These are phyloP conservation scores for Furcasterigmium sp. DNA, from an alignment of 2,329 filamentous ascomycete species.

Conservation along the genomic window DNA sequence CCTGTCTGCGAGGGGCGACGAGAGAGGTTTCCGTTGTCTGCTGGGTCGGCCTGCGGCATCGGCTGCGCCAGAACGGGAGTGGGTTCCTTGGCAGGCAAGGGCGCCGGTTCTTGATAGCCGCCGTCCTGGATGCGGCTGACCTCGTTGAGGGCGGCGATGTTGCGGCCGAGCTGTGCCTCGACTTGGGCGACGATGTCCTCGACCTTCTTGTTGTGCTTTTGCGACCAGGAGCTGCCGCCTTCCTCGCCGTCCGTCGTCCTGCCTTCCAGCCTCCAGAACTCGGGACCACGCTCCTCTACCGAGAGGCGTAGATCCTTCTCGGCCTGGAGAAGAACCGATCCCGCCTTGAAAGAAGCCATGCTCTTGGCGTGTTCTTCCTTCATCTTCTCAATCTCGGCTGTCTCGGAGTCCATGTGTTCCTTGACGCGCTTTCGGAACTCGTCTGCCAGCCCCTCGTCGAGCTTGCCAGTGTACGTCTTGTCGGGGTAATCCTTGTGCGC, in stretches of 20 bases:
- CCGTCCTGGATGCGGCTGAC: slow-evolving; percentile 73
- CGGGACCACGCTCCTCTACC: slow-evolving; percentile 52
- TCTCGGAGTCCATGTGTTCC: slow-evolving; percentile 66
- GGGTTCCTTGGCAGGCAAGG: slow-evolving; percentile 31
- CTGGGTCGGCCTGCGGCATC: slow-evolving; percentile 11
- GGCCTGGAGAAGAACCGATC: slow-evolving; percentile 63
- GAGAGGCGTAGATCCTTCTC: slow-evolving; percentile 71
- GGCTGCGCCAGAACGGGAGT: slow-evolving; percentile 18
- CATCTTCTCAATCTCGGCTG: slow-evolving; percentile 79
- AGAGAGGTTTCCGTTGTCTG: slow-evolving; percentile 33
- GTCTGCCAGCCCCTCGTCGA: slow-evolving; percentile 72
- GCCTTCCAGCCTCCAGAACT: slow-evolving; percentile 61
- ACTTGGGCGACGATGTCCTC: slow-evolving; percentile 73
- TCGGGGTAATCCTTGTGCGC: slow-evolving; percentile 39
- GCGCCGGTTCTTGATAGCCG: slow-evolving; percentile 60
- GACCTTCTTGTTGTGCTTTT: slow-evolving; percentile 48
- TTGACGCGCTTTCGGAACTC: slow-evolving; percentile 78
- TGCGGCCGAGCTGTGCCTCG: slow-evolving; percentile 64
- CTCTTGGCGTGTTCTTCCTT: slow-evolving; percentile 71
- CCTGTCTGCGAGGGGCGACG: slow-evolving; percentile 48
- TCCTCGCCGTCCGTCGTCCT: slow-evolving; percentile 39
- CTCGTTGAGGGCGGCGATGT: slow-evolving; percentile 57
- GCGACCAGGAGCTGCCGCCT: slow-evolving; percentile 24
- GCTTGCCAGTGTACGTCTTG: slow-evolving; percentile 57
- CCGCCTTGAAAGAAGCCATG: slow-evolving; percentile 68